Base-by-base conservation (phyloP, 345 rosid genomes). In the Brassica cretica region DNA sequence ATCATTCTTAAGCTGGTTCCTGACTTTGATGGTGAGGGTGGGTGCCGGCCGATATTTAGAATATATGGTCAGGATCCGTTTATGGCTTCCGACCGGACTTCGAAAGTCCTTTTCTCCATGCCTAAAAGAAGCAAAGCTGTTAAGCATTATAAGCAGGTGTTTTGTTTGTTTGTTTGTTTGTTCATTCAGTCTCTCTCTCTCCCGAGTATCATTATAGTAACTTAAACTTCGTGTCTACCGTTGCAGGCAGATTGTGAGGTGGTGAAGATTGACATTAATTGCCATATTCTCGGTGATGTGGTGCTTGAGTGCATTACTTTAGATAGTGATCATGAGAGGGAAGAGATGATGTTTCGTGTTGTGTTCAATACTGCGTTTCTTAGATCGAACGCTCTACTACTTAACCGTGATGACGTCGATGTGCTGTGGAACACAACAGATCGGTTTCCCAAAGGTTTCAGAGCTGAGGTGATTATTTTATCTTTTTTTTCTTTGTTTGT, bases 341-440 rank as follows among this genome's bases (percentile, higher is more conserved):
- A 91, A 80, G 79, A 82, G 77, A 87, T 90, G 89, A 79, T 91
- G 87, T 91, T 91, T 58, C 84, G 93, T 74, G 87, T 84, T 84
- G 88, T 88, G 88, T 91, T 91, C 76, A 87, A 91, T 73, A 91
- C 94, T 14, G 86, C 94, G 64, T 91, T 87, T 77, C 86, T 90
- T 75, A 84, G 85, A 73, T 87, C 97, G 75, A 91, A 90, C 49
- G 84, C 82, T 78, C 74, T 91, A 68, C 83, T 85, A 76, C 88
- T 90, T 71, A 88, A 80, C 79, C 85, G 87, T 59, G 90, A 86
- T 49, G 91, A 91, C 72, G 82, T 89, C 72, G 97, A 91, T 79
- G 83, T 82, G 51, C 79, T 85, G 74, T 89, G 97, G 97, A 83
- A 84, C 82, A 76, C 78, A 67, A 82, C 76, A 63, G 89, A 87